These are phyloP conservation scores for Maudiozyma bulderi DNA, from an alignment of 805 yeast species.

Conservation along the genomic window DNA sequence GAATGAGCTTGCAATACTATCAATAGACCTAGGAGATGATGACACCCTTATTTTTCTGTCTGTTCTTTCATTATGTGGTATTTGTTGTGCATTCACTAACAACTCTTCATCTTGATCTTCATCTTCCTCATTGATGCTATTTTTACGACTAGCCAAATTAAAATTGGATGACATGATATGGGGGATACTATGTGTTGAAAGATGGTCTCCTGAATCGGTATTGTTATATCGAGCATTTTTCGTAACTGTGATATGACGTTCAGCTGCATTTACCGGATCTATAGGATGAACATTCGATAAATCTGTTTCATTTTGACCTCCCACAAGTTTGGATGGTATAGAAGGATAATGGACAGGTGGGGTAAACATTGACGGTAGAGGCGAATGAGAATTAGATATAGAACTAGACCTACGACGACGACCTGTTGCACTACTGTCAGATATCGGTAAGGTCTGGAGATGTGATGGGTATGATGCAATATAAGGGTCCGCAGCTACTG, in stretches of 20 bases:
- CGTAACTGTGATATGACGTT: not conserved
- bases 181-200: not conserved
- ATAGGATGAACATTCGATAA: not conserved
- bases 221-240: constrained; percentile 1
- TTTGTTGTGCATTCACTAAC: constrained; percentile 4
- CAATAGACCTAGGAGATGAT: constrained; percentile 22
- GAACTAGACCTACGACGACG: constrained; percentile 14
- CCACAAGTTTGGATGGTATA: constrained; percentile 25
- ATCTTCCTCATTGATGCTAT: constrained; percentile 3
- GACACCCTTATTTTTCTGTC: constrained; percentile 5
- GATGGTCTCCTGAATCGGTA: constrained; percentile 2
- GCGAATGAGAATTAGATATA: constrained; percentile 28
- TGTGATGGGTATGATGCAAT: not conserved
- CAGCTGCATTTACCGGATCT: constrained; percentile 12
- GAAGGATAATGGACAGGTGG: constrained; percentile 22
- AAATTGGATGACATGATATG: not conserved
- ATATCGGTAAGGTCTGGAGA: not conserved
- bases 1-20: constrained; percentile 21
- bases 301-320: not conserved
- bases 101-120: constrained; percentile 17
- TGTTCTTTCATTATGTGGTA: not conserved
- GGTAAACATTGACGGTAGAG: constrained; percentile 24
- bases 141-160: constrained; percentile 3
- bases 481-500: not conserved
- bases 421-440: not conserved